These are phyloP conservation scores for Diaporthe citri DNA, from an alignment of 2,329 filamentous ascomycete genomes.

Conservation along the genomic window DNA sequence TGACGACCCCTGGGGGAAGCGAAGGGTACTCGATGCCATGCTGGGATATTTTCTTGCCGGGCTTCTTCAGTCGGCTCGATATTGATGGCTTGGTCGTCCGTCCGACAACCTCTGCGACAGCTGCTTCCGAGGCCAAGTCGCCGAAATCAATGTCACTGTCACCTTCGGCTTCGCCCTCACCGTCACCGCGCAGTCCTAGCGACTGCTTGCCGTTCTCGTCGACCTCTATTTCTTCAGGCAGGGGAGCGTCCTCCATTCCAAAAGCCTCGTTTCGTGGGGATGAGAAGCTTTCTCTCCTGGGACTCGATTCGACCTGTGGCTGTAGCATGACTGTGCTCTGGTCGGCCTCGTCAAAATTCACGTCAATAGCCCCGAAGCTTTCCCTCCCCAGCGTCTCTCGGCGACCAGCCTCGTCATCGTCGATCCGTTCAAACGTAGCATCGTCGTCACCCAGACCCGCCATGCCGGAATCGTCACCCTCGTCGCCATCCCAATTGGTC, in stretches of 20 bases:
- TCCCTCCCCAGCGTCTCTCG: slow-evolving; percentile 57
- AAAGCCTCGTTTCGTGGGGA: slow-evolving; percentile 47
- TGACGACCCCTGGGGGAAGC: slow-evolving; percentile 79
- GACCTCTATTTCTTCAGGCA: slow-evolving; percentile 2
- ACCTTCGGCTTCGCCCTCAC: slow-evolving; percentile 32
- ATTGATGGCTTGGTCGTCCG: slow-evolving; percentile 24
- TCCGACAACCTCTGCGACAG: not conserved
- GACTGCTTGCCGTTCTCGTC: not conserved
- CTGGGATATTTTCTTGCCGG: slow-evolving; percentile 71
- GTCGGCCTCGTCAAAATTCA: slow-evolving; percentile 59
- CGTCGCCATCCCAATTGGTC: slow-evolving; percentile 57
- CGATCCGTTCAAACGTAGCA: slow-evolving; percentile 55
- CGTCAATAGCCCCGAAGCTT: slow-evolving; percentile 64
- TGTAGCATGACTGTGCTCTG: slow-evolving; percentile 66
- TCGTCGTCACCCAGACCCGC: slow-evolving; percentile 49
- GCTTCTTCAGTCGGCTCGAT: slow-evolving; percentile 50
- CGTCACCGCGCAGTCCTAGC: slow-evolving; percentile 30
- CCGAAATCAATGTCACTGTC: slow-evolving; percentile 43
- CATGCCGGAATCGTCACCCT: slow-evolving; percentile 51
- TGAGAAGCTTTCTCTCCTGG: slow-evolving; percentile 40
- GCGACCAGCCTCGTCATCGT: slow-evolving; percentile 56
- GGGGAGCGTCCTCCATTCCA: slow-evolving; percentile 36
- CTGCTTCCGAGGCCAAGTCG: slow-evolving; percentile 18
- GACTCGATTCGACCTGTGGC: slow-evolving; percentile 46
- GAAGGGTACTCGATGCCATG: slow-evolving; percentile 82